Evolutionary conservation across 805 yeast genomes (phyloP), one percentile per base, ranked within the genome.

Genomic region (Candida pseudofarinosa): DNA sequence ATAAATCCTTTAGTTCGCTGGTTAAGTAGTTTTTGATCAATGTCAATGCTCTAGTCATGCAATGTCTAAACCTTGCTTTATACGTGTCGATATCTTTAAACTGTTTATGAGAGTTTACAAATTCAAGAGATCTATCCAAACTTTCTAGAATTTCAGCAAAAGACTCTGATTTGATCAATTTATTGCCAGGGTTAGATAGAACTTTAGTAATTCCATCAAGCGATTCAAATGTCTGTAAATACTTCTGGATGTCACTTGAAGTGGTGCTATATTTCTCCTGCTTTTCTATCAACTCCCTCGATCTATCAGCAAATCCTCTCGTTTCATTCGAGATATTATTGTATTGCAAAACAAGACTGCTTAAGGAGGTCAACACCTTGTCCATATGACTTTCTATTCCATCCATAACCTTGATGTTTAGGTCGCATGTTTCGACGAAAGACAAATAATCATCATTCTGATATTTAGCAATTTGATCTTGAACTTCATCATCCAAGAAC

Each of bases 21-120:
- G 69, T 70, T 42, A 86, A 62, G 56, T 82, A 88, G 53, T 83
- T 86, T 48, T 83, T 76, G 13, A 88, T 77, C 45, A 91, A 67
- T 0, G 93, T 80, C 37, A 88, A 71, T 1, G 95, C 83, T 45
- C 96, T 74, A 1, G 90, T 81, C 74, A 88, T 72, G 54, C 96
- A 87, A 53, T 87, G 95, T 47, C 85, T 79, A 64, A 87, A 88
- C 45, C 90, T 76, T 48, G 81, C 78, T 38, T 74, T 75, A 58
- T 86, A 88, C 1, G 79, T 56, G 19, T 81, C 91, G 8, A 78
- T 68, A 41, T 89, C 96, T 55, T 78, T 81, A 54, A 85, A 84
- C 7, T 56, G 46, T 3, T 56, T 47, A 44, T 81, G 81, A 2
- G 65, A 62, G 6, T 72, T 68, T 4, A 60, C 45, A 57, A 87